Evolutionary conservation across 2,329 filamentous ascomycete genomes (phyloP).

Genomic region (Fusarium chuoi): DNA sequence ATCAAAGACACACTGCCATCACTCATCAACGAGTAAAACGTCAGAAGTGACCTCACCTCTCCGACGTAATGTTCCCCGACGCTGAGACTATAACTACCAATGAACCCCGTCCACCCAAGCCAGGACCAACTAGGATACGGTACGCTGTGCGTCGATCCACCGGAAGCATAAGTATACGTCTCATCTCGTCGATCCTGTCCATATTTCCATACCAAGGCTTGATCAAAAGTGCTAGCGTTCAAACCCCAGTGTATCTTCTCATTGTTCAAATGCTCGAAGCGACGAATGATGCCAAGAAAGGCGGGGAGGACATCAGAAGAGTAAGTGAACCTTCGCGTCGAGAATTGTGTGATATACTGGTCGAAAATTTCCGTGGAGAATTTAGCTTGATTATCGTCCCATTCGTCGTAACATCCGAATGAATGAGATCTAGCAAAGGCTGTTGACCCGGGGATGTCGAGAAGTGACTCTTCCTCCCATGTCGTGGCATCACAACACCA

Average conservation of each 20-base stretch:
- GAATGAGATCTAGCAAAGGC: neutral
- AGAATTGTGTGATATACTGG: constrained; percentile 14
- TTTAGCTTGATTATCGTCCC: neutral
- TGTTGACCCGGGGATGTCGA: neutral
- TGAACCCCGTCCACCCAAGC: constrained; percentile 4
- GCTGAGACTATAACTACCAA: neutral
- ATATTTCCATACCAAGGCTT: neutral
- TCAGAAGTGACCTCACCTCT: neutral
- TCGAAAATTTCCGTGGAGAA: neutral
- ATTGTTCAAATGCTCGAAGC: constrained; percentile 20
- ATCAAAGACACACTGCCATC: neutral
- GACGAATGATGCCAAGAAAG: constrained; percentile 14
- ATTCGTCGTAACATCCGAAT: constrained; percentile 18
- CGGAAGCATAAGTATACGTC: neutral
- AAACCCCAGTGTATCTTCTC: constrained; percentile 18
- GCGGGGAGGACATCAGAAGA: constrained; percentile 4
- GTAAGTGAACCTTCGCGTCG: constrained; percentile 5
- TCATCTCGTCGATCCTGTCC: neutral
- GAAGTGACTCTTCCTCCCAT: constrained; percentile 27
- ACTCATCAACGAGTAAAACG: neutral
- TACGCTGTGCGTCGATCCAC: neutral
- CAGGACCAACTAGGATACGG: constrained; percentile 11
- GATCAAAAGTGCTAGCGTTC: neutral
- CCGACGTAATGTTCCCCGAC: neutral
- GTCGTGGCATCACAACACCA: constrained; percentile 11